These are phyloP conservation scores for Cyclotella baltica DNA, from an alignment of 108 stramenopile genomes.

Conservation along the genomic window DNA sequence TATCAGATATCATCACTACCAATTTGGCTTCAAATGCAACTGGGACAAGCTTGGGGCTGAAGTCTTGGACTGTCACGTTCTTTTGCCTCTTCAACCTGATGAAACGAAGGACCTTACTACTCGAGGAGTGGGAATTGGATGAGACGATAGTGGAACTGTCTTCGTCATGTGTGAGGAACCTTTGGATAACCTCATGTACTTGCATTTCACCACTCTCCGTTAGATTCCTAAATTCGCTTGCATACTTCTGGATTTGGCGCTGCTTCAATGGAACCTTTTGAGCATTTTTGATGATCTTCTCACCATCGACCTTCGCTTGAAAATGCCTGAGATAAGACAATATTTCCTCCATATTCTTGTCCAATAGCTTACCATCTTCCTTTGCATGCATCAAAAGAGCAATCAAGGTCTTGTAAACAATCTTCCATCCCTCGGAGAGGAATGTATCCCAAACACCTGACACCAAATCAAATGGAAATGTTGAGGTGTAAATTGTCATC, in stretches of 20 bases:
- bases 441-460: conserved; percentile 93
- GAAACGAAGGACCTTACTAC: conserved; percentile 14
- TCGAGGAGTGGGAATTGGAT: background rate
- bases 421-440: conserved; percentile 92
- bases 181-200: conserved; percentile 12
- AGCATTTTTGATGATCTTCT: conserved; percentile 64
- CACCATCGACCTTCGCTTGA: conserved; percentile 68
- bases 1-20: conserved; percentile 21
- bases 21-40: conserved; percentile 13
- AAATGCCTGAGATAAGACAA: conserved; percentile 73
- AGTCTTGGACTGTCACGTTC: conserved; percentile 15
- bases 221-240: conserved; percentile 40
- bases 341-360: conserved; percentile 79
- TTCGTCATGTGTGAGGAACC: conserved; percentile 1
- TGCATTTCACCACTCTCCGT: conserved; percentile 3
- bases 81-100: conserved; percentile 4
- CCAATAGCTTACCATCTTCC: conserved; percentile 48
- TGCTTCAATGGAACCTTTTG: conserved; percentile 73
- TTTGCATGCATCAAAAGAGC: conserved; percentile 80
- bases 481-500: conserved; percentile 92
- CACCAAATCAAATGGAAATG: conserved; percentile 95
- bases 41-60: conserved; percentile 19
- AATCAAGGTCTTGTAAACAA: conserved; percentile 93
- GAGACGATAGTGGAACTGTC: background rate
- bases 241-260: conserved; percentile 74